These are phyloP conservation scores for Pseudocercospora musae DNA, from an alignment of 2,329 filamentous ascomycete species.

Conservation along the genomic window DNA sequence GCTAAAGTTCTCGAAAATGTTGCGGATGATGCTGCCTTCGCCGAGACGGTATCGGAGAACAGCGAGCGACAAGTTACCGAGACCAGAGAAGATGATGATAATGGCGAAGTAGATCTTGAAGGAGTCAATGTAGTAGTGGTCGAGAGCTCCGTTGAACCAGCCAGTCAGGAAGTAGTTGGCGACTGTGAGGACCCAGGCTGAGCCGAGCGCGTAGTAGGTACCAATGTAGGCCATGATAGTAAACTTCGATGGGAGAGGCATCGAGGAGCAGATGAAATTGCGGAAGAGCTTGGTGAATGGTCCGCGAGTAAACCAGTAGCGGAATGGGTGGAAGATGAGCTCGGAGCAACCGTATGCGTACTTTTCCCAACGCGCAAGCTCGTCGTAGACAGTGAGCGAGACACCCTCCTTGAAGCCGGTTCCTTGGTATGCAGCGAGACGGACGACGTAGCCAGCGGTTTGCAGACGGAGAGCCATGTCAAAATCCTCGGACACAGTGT, in stretches of 20 bases:
- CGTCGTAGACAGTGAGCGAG: conserved; percentile 79
- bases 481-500: conserved; percentile 76
- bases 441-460: conserved; percentile 68
- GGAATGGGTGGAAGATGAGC: conserved; percentile 74
- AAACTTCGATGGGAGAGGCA: conserved; percentile 71
- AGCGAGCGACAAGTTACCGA: conserved; percentile 69
- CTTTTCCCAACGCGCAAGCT: conserved; percentile 81
- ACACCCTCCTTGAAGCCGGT: conserved; percentile 82
- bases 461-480: conserved; percentile 78
- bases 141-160: conserved; percentile 73
- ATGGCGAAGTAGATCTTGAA: conserved; percentile 80
- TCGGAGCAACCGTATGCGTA: conserved; percentile 83
- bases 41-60: conserved; percentile 70
- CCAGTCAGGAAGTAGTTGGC: conserved; percentile 73
- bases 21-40: conserved; percentile 57
- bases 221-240: conserved; percentile 75
- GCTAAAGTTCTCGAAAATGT: conserved; percentile 56
- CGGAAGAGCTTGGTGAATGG: conserved; percentile 79
- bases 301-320: conserved; percentile 68
- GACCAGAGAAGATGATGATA: conserved; percentile 72
- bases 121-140: conserved; percentile 76
- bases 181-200: conserved; percentile 69
- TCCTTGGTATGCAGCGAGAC: conserved; percentile 68
- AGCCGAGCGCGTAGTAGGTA: conserved; percentile 75
- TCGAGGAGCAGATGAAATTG: conserved; percentile 68